Percentiles rank a stretch among this genome's conserved stretches.
Evolutionary conservation across 2,329 filamentous ascomycete species (phyloP).

Genomic region (Aspergillus sp.): DNA sequence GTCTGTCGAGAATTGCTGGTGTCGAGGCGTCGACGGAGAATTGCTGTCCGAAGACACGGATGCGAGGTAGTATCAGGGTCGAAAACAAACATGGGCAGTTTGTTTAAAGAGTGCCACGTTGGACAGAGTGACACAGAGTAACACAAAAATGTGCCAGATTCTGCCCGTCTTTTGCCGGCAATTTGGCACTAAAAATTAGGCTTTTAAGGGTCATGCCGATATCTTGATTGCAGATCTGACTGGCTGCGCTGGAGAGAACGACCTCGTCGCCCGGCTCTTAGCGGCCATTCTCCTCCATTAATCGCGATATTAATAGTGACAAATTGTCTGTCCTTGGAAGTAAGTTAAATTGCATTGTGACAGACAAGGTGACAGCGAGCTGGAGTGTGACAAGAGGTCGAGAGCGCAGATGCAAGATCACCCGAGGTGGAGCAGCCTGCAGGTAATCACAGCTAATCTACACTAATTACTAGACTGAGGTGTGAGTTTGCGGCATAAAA

Average conservation of each 20-base stretch:
- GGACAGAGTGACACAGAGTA: not conserved
- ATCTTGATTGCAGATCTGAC: not conserved
- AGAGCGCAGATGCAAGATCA: constrained; percentile 16
- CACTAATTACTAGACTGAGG: too few relatives aligned
- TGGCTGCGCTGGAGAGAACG: not conserved
- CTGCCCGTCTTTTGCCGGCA: not conserved
- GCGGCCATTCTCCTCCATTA: not conserved
- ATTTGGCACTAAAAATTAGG: not conserved
- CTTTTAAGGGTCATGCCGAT: not conserved
- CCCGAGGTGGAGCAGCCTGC: constrained; percentile 13
- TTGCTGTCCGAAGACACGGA: not conserved
- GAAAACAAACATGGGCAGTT: not conserved
- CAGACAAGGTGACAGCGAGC: not conserved
- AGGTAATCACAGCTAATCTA: too few relatives aligned
- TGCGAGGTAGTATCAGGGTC: not conserved
- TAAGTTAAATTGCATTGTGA: constrained; percentile 1
- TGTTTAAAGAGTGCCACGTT: not conserved
- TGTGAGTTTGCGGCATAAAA: not conserved
- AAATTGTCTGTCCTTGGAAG: not conserved
- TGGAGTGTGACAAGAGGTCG: constrained; percentile 17
- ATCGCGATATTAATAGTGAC: not conserved
- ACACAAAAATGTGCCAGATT: not conserved
- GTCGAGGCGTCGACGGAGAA: not conserved
- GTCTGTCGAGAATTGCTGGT: not conserved
- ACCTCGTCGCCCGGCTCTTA: not conserved